phyloP scores from a whole-genome alignment of 352 stramenopile species.

The Pythium diclinum region DNA sequence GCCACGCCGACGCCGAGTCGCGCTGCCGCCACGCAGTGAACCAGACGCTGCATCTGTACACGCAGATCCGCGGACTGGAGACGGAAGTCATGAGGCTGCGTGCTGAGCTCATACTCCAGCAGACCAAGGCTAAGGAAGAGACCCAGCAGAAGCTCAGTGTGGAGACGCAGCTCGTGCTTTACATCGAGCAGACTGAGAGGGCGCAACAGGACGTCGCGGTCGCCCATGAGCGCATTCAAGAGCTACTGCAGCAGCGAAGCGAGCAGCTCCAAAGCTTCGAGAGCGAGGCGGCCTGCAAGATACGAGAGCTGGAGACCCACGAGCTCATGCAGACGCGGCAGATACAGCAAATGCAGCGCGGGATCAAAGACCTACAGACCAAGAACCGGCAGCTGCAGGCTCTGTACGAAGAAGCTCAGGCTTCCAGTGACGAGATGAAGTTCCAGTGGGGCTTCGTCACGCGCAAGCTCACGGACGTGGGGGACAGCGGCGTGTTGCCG shows the following conservation, averaged over 20 bases:
- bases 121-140: background rate
- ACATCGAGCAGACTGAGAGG: slow-evolving; percentile 11
- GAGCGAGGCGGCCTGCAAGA: background rate
- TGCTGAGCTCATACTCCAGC: slow-evolving; percentile 2
- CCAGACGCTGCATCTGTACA: slow-evolving; percentile 1
- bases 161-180: background rate
- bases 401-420: slow-evolving; percentile 24
- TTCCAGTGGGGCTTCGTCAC: slow-evolving; percentile 37
- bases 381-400: slow-evolving; percentile 20
- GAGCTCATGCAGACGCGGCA: background rate
- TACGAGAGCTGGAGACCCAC: slow-evolving; percentile 1
- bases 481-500: slow-evolving; percentile 28
- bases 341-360: background rate
- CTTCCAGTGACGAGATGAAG: slow-evolving; percentile 30
- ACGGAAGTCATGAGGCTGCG: slow-evolving; percentile 5
- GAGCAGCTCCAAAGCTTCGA: background rate
- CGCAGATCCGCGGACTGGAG: slow-evolving; percentile 2
- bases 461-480: slow-evolving; percentile 37
- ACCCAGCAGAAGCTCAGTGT: slow-evolving; percentile 7
- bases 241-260: background rate
- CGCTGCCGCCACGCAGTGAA: background rate
- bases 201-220: slow-evolving; percentile 1
- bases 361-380: slow-evolving; percentile 12
- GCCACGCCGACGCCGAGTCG: slow-evolving; percentile 13
- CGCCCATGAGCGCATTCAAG: background rate